Evolutionary conservation across 106 monocot genomes (phyloP).

Genomic region (Agapanthus africanus): DNA sequence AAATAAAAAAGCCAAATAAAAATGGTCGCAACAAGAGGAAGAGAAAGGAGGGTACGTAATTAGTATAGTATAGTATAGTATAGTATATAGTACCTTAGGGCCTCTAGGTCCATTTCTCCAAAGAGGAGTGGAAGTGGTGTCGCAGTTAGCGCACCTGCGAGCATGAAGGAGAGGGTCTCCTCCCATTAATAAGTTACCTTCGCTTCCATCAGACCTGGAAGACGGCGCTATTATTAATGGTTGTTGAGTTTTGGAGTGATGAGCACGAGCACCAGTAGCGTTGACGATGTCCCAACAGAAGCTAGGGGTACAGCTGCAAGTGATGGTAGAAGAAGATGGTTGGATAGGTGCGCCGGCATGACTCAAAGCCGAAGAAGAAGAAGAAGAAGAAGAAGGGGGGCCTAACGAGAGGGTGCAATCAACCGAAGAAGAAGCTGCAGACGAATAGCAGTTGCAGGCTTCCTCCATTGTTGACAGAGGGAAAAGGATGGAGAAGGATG

Average conservation of each 20-base stretch:
- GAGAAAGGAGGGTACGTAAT: background rate
- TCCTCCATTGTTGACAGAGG: slow-evolving; percentile 9
- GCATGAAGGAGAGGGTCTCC: slow-evolving; percentile 48
- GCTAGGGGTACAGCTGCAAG: slow-evolving; percentile 3
- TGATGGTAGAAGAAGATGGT: too few species aligned
- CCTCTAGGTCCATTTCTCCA: slow-evolving; percentile 96
- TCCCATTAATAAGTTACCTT: too few species aligned
- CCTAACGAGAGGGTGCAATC: slow-evolving; percentile 93
- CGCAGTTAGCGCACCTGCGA: slow-evolving; percentile 92
- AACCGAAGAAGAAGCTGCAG: slow-evolving; percentile 24
- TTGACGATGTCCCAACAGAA: slow-evolving; percentile 40
- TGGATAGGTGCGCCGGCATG: background rate
- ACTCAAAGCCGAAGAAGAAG: background rate
- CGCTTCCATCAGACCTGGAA: background rate
- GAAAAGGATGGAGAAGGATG: slow-evolving; percentile 54
- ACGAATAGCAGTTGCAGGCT: background rate
- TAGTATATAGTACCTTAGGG: slow-evolving; percentile 95
- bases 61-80: background rate
- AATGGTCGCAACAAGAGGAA: background rate
- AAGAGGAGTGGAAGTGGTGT: slow-evolving; percentile 91
- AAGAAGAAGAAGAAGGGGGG: slow-evolving; percentile 65
- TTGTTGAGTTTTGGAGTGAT: slow-evolving; percentile 12
- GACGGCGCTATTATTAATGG: background rate
- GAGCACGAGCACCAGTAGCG: too few species aligned
- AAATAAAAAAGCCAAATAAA: background rate